Evolutionary conservation across 78 protist species (phyloP), one percentile per base, ranked within the genome.

Genomic region (Bigelowiella natans): DNA sequence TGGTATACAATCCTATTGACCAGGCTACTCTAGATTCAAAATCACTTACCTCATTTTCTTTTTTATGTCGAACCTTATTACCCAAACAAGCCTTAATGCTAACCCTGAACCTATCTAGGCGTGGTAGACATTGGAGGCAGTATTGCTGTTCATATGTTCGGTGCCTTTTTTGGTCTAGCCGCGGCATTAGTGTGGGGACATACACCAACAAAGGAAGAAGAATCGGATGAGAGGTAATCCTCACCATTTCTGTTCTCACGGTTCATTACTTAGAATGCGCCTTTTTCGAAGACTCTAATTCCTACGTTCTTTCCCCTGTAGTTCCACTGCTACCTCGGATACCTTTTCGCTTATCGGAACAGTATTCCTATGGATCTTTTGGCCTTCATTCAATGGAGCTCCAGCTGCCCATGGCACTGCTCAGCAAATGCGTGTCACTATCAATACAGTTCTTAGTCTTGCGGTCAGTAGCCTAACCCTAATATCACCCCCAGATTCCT

Each of bases 381-480:
- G 99, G 99, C 99, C 99, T 28, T 37, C 90, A 34, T 97, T 97
- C 95, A 97, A 97, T 89, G 97, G 95, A 28, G 11, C 82, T 11
- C 82, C 82, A 1, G 96, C 97, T 0, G 91, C 94, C 31, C 96
- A 95, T 18, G 82, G 92, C 26, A 82, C 36, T 11, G 91, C 90
- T 30, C 73, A 31, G 7, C 91, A 85, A 30, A 84, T 73, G 38
- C 90, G 95, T 64, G 85, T 31, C 30, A 28, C 34, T 11, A 31
- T 1, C 82, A 51, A 51, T 18, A 51, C 82, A 18, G 82, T 51
- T 18, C 18, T 51, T 11, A 28, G 34, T 18, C 82, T 51, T 11
- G 11, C 34, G 34, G 82, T 11, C 82, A 51, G 82, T n/a, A n/a
- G n/a, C n/a, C n/a, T n/a, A n/a, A n/a, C n/a, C n/a, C n/a, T n/a